These are phyloP conservation scores for Verticillium klebahnii DNA, from an alignment of 2,329 filamentous ascomycete genomes.

Conservation along the genomic window DNA sequence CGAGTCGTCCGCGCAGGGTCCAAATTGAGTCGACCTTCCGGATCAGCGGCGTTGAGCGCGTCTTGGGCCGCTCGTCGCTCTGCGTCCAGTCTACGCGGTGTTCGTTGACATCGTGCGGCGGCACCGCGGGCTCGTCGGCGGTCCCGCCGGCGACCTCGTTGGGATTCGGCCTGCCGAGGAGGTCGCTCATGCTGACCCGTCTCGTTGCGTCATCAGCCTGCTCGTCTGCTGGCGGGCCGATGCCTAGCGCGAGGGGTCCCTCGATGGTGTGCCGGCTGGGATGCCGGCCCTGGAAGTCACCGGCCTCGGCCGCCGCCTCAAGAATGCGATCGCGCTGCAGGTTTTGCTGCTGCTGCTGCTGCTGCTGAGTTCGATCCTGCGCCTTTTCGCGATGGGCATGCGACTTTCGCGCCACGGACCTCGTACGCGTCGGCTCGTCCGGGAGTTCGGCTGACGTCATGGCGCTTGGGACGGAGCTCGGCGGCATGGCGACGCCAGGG, in stretches of 20 bases:
- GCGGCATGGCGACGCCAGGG: background rate
- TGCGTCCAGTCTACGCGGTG: conserved; percentile 55
- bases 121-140: conserved; percentile 17
- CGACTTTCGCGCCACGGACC: conserved; percentile 28
- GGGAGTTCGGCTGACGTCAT: conserved; percentile 16
- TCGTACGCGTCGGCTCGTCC: conserved; percentile 26
- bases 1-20: conserved; percentile 38
- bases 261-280: conserved; percentile 26
- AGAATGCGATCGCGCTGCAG: conserved; percentile 34
- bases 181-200: conserved; percentile 33
- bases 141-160: conserved; percentile 5
- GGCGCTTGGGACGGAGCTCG: conserved; percentile 1
- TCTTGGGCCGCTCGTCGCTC: conserved; percentile 38
- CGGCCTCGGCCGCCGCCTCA: conserved; percentile 29
- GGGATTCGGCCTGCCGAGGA: conserved; percentile 16
- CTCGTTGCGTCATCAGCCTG: conserved; percentile 16
- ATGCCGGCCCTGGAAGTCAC: conserved; percentile 16
- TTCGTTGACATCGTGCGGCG: conserved; percentile 20
- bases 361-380: conserved; percentile 32
- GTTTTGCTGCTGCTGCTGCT: background rate
- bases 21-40: conserved; percentile 45
- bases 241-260: conserved; percentile 10
- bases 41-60: conserved; percentile 23
- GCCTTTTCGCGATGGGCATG: conserved; percentile 33
- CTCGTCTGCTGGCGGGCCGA: conserved; percentile 3